Base-by-base conservation (phyloP, 371 early-diverging fungal species). In the Lichtheimia ornata region DNA sequence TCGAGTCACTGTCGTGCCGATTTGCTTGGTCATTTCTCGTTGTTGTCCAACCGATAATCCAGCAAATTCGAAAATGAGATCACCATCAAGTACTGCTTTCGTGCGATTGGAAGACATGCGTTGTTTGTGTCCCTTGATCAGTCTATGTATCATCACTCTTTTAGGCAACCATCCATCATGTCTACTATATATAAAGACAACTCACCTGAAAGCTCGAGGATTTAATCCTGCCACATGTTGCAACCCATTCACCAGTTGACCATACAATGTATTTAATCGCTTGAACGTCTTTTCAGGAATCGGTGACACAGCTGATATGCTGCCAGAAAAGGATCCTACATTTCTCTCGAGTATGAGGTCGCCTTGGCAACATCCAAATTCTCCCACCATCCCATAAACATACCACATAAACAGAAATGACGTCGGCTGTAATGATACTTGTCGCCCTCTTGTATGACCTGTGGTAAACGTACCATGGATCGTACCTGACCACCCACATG, bases 141-240 rank as follows among this genome's bases (percentile, higher is more conserved):
- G 43, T 58, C 80, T 66, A 44, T 24, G 44, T 51, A 63, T 6
- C 11, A 44, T n/a, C 20, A 61, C 35, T 35, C 9, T 35, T 35
- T 35, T 35, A 35, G 35, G 35, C 9, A 35, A 35, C 35, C 35
- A 35, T 35, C 35, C 35, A 35, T 35, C 35, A 35, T 9, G 11
- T 35, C 11, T 6, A 11, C 35, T 35, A 35, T 35, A 35, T 35
- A 35, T 62, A 45, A 63, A 59, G 51, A 43, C 65, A 43, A 62
- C 67, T 25, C 78, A 75, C 70, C 93, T 75, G 69, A 74, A 96
- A 7, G 94, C 95, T 53, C 94, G 83, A 2, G 99, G 97, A 67
- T 99, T 97, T 40, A 99, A 71, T 11, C 96, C 97, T 6, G 94
- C 96, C 24, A 86, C 74, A 60, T 93, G 95, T 56, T 88, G 91